A percentile compares a stretch with the other conserved stretches of the same genome.
These are phyloP conservation scores for Clarireedia monteithiana DNA, from an alignment of 2,329 filamentous ascomycete genomes.

Conservation along the genomic window DNA sequence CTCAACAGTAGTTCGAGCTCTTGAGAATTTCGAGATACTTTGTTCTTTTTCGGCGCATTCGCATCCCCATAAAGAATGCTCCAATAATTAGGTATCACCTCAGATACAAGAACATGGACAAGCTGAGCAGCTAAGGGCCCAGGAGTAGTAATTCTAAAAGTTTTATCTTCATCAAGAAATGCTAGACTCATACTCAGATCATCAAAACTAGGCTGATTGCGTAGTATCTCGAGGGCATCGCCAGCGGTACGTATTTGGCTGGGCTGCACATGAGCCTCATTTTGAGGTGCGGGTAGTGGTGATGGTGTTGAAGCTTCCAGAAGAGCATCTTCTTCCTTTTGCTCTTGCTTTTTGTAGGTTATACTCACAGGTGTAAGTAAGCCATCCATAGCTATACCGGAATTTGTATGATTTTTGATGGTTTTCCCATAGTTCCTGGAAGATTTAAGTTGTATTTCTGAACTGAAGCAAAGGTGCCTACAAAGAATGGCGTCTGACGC, in stretches of 20 bases:
- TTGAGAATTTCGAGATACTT: conserved; percentile 15
- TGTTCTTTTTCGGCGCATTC: conserved; percentile 18
- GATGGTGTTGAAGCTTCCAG: conserved; percentile 16
- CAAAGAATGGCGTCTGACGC: neutral
- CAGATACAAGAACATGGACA: conserved; percentile 63
- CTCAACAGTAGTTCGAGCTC: conserved; percentile 46
- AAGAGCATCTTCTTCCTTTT: conserved; percentile 16
- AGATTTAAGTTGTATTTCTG: neutral
- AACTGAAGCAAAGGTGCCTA: neutral
- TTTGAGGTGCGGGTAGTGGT: conserved; percentile 10
- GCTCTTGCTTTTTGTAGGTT: conserved; percentile 23
- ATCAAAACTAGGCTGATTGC: conserved; percentile 53
- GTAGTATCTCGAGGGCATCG: conserved; percentile 53
- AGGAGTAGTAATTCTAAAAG: conserved; percentile 53
- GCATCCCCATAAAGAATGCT: conserved; percentile 44
- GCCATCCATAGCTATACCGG: conserved; percentile 36
- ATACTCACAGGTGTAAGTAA: conserved; percentile 41
- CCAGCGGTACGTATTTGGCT: conserved; percentile 23
- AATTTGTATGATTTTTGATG: neutral
- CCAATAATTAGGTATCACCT: conserved; percentile 82
- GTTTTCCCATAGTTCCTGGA: neutral
- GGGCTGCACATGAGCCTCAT: conserved; percentile 2
- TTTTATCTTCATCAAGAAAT: conserved; percentile 37
- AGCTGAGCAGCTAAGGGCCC: conserved; percentile 66
- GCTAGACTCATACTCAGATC: conserved; percentile 44